Base-by-base conservation (phyloP, 345 rosid species). In the Salix udensis region DNA sequence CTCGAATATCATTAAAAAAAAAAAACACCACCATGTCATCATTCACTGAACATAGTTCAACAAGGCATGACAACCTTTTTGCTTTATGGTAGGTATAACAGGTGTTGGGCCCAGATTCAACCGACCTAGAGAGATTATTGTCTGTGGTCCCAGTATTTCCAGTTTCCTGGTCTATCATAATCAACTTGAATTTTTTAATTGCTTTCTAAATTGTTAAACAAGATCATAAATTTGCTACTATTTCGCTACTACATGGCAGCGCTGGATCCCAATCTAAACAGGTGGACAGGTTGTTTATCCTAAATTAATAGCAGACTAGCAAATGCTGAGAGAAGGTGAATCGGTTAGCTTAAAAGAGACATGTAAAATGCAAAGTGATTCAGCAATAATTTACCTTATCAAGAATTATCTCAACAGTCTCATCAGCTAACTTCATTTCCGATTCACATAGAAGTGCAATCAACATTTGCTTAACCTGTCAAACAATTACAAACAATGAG, bases 371-470 rank as follows among this genome's bases (percentile, higher is more conserved):
- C 64, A 58, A 58, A 9, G 64, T 23, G 23, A n/a, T 58, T n/a
- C 13, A 4, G 70, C 71, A 71, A 23, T 21, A 53, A 72, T 87
- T 74, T 68, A 92, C 98, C 95, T 96, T 92, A 79, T 96, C 99
- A 15, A 96, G 93, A 81, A 96, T 96, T 36, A 86, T 85, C 88
- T 96, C 98, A 73, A 96, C 88, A 46, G 98, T 94, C 80, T 96
- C 99, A 83, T 96, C 99, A 39, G 97, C 93, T 87, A 96, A 72
- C 85, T 92, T 94, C 96, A 96, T 90, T 85, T 92, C 96, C 31
- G 99, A 94, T 86, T 96, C 98, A 53, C 97, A 87, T 44, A 96
- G 91, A 77, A 96, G 97, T 23, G 97, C 99, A 84, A 96, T 92
- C 82, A 96, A 71, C 99, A 96, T 96, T 84, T 94, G 97, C 84